Conservation (phyloP, 768 basidiomycete species). For the Rhodocollybia butyracea region DNA sequence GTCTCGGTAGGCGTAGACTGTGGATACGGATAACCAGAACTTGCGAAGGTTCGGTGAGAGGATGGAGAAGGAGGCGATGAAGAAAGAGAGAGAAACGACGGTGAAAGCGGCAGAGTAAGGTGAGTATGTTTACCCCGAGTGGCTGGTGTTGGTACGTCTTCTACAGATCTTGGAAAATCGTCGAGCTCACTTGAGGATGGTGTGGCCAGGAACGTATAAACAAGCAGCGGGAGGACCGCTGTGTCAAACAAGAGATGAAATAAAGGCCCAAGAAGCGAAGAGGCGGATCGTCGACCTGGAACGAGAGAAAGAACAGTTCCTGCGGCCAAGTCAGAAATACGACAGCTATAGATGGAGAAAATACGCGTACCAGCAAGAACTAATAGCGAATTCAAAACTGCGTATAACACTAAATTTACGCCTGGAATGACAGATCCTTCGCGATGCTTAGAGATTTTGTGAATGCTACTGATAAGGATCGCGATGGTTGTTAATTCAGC, state of each 20-base stretch:
- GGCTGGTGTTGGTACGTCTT: background rate
- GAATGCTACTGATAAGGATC: background rate
- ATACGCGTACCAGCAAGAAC: background rate
- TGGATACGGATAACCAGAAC: background rate
- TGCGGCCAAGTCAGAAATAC: background rate
- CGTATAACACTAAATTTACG: background rate
- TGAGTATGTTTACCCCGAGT: background rate
- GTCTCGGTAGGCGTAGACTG: background rate
- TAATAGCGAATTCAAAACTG: background rate
- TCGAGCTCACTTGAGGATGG: background rate
- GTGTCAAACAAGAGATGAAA: background rate
- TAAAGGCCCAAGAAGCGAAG: background rate
- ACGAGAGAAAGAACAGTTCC: background rate
- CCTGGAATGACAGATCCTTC: background rate
- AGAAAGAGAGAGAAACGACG: background rate
- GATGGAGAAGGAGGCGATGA: background rate
- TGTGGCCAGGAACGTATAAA: background rate
- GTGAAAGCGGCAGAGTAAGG: background rate
- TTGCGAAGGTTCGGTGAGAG: background rate
- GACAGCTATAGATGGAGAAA: background rate
- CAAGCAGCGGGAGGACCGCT: constrained; percentile 1
- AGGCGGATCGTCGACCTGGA: background rate
- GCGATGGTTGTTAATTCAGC: constrained; percentile 1
- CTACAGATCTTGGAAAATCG: background rate
- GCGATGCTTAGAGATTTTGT: background rate